Evolutionary conservation across 2,329 filamentous ascomycete species (phyloP), one percentile per base, ranked within the genome.

Genomic region (Talaromyces albobiverticillius): DNA sequence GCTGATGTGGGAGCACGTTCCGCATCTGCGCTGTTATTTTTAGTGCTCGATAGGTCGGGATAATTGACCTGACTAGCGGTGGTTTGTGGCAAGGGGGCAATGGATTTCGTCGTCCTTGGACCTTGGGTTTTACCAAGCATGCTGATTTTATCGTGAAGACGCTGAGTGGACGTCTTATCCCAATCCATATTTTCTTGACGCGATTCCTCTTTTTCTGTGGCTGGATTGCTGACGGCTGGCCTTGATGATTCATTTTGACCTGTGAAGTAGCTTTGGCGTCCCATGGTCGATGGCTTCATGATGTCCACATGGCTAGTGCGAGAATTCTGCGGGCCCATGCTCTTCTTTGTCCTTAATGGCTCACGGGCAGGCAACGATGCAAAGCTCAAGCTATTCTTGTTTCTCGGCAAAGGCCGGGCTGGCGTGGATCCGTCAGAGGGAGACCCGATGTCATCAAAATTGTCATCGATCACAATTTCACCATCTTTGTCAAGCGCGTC

Each of bases 381-480:
- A 73, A 99, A 97, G 56, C 89, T 95, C 57, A 99, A 80, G 68
- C 93, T 97, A 72, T 92, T 96, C 78, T 97, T n/a, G n/a, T n/a
- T 56, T 57, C 93, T 86, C 61, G 95, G 82, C 26, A 89, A 78
- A 2, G 88, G 87, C 61, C 89, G 65, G 49, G 73, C 74, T 6
- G 76, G 76, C 14, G 74, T 77, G 26, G 75, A 77, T 7, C 65
- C 70, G 55, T 77, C 75, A 2, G 76, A 79, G 16, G 76, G 74
- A 16, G 76, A 77, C 40, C 71, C 75, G 25, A 77, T 73, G 47
- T 77, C 75, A 55, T 78, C 75, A 46, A 76, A 62, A 25, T 62
- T 64, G 41, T 66, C 67, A 42, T 73, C 68, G 16, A 71, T 60
- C 23, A 65, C 62, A 32, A 64, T 64, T 23, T 72, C 61, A 29